Evolutionary conservation across 108 stramenopile species (phyloP), one percentile per base, ranked within the genome.

Genomic region (Nitzschia sp.): DNA sequence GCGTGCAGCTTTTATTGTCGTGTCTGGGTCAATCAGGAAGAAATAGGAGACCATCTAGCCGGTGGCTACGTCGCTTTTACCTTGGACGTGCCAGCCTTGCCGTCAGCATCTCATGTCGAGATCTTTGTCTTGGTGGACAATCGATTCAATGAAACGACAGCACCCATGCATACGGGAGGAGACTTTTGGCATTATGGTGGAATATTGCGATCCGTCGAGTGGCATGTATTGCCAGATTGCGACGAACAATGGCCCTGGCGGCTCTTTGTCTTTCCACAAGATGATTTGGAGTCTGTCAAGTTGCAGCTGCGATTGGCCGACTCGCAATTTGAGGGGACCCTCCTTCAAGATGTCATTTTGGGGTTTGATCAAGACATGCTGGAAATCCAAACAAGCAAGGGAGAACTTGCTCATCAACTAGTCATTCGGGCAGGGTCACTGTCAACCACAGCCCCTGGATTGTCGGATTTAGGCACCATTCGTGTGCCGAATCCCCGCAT

Each of bases 141-240:
- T 68, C 70, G 75, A 35, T 81, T 73, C 61, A 81, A 81, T 57
- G 27, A 8, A 2, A 81, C 80, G 1, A 77, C 76, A 1, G 80
- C 80, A 8, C 80, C 80, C 3, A 1, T 74, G 24, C 80, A 81
- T 56, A 77, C 75, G 2, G 76, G 80, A n/a, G 80, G 80, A 27
- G 80, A 81, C 46, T 81, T 77, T 68, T 81, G 68, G 64, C 74
- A 81, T 34, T 81, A 73, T 30, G 72, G 79, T 9, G 79, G 79
- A 1, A 71, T 80, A 31, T 18, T 80, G 13, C 45, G 79, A 51
- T 63, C 60, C n/a, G 79, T 80, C 1, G 73, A 71, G 35, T 67
- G 62, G 65, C 79, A 80, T 47, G 67, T 58, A n/a, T 24, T 66
- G 29, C 59, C 67, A 3, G 31, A 31, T 2, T 3, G 35, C 18